Conservation (phyloP, 352 stramenopile genomes). For the Phytophthora quininea region DNA sequence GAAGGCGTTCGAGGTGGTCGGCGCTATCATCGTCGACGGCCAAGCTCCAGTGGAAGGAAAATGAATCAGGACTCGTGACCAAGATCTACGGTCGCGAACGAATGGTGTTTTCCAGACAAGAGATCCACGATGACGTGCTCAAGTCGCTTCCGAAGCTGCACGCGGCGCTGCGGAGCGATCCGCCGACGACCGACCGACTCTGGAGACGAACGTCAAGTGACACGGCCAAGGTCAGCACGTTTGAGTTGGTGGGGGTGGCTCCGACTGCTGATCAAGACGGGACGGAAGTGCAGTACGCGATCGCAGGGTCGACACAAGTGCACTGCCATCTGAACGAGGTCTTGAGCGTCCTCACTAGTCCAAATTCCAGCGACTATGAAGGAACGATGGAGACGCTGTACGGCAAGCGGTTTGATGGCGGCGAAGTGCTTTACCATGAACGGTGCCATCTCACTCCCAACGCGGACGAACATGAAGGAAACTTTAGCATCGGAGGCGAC, state of each 20-base stretch:
- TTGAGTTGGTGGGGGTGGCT: slow-evolving; percentile 17
- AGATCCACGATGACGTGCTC: slow-evolving; percentile 21
- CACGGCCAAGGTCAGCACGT: slow-evolving; percentile 13
- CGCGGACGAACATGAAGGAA: neutral
- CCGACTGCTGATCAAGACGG: slow-evolving; percentile 7
- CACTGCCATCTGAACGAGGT: slow-evolving; percentile 49
- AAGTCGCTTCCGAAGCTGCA: slow-evolving; percentile 21
- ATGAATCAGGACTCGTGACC: slow-evolving; percentile 16
- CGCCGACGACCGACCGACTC: neutral
- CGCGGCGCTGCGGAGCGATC: slow-evolving; percentile 6
- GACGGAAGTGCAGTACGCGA: slow-evolving; percentile 35
- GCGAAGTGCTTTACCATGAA: slow-evolving; percentile 34
- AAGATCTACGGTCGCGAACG: slow-evolving; percentile 25
- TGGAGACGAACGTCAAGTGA: slow-evolving; percentile 18
- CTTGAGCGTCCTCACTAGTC: slow-evolving; percentile 43
- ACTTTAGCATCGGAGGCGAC: neutral
- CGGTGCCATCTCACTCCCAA: slow-evolving; percentile 18
- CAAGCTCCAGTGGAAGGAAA: slow-evolving; percentile 4
- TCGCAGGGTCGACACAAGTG: slow-evolving; percentile 37
- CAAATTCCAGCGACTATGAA: slow-evolving; percentile 32
- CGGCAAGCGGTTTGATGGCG: slow-evolving; percentile 28
- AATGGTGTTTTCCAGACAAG: slow-evolving; percentile 22
- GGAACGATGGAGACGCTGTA: slow-evolving; percentile 35
- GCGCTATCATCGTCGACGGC: slow-evolving; percentile 14
- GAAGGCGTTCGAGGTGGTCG: neutral